Evolutionary conservation across 495 filamentous ascomycete species (phyloP), one percentile per base, ranked within the genome.

Genomic region (Parmelia sp.): DNA sequence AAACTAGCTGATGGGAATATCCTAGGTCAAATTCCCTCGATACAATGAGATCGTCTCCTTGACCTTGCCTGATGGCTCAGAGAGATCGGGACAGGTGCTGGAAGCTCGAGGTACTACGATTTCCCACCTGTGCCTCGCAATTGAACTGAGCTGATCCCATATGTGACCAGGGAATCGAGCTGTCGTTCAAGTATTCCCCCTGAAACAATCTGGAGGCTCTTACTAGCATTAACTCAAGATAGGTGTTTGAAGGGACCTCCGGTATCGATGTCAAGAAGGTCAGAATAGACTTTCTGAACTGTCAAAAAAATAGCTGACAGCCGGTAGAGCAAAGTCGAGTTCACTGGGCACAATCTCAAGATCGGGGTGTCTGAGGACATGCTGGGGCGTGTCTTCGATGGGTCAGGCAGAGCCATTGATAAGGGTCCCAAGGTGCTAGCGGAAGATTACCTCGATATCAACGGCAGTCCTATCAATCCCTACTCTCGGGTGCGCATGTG

Each of bases 231-330:
- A 31, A 64, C 60, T 25, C n/a, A 1, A 37, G 37, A 64, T 80
- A 96, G 89, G 93, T 99, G 65, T 99, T 97, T 75, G 95, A 99
- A 79, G 95, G 95, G 67, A 99, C 95, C 66, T 71, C 92, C 8
- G 95, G 95, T 72, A 90, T 97, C 71, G 95, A 99, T 82, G 95
- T 97, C 66, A 97, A 97, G 83, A 97, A 92, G 87, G 90, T 92
- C 81, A 67, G 75, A 59, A 7, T 53, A 49, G 36, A 66, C 10
- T 21, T 9, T 58, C 2, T 31, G 2, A 27, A 39, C 23, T 21
- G 39, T 21, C 11, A 17, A 27, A 57, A 31, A 65, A 56, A 39
- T 12, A 25, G 56, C 73, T 80, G 60, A 79, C 66, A 59, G 21
- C 11, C 31, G 27, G 62, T 67, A 92, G 90, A 95, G 93, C 19